Percentiles rank a stretch among this genome's conserved stretches.
Evolutionary conservation across 2,329 filamentous ascomycete genomes (phyloP).

Genomic region (Simplicillium sp.): DNA sequence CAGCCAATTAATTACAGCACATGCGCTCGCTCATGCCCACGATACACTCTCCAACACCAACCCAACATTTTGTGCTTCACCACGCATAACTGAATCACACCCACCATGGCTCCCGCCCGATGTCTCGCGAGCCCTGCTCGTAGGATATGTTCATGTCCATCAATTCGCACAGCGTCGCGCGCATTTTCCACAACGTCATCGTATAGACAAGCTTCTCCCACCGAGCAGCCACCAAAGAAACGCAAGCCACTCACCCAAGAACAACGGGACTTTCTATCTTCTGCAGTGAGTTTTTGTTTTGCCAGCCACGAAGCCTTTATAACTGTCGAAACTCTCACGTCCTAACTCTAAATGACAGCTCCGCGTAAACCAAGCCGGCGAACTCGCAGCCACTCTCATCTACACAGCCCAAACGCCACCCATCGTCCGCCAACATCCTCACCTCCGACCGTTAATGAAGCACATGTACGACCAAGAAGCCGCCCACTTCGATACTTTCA

Average conservation of each 20-base stretch:
- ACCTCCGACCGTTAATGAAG: slow-evolving; percentile 82
- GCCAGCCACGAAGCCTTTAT: too few relatives aligned
- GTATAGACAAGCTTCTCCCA: slow-evolving; percentile 7
- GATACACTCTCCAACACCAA: too few relatives aligned
- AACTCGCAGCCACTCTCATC: slow-evolving; percentile 92
- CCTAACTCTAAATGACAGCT: too few relatives aligned
- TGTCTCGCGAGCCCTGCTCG: slow-evolving; percentile 9
- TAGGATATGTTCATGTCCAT: slow-evolving; percentile 1
- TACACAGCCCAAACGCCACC: slow-evolving; percentile 82
- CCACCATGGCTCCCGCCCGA: slow-evolving; percentile 10
- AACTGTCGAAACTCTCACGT: too few relatives aligned
- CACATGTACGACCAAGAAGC: slow-evolving; percentile 99
- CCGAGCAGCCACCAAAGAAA: slow-evolving; percentile 20
- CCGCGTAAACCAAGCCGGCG: slow-evolving; percentile 93
- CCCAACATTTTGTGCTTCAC: too few relatives aligned
- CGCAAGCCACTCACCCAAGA: slow-evolving; percentile 55
- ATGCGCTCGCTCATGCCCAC: too few relatives aligned
- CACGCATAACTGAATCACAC: not conserved
- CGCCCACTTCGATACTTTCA: slow-evolving; percentile 79
- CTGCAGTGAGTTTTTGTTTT: slow-evolving; percentile 44
- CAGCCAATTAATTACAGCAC: not conserved
- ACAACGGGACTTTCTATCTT: slow-evolving; percentile 67
- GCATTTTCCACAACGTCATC: slow-evolving; percentile 7
- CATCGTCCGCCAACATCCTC: slow-evolving; percentile 71
- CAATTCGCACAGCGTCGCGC: slow-evolving; percentile 2